phyloP scores from a whole-genome alignment of 768 basidiomycete genomes.

The Vararia minispora region DNA sequence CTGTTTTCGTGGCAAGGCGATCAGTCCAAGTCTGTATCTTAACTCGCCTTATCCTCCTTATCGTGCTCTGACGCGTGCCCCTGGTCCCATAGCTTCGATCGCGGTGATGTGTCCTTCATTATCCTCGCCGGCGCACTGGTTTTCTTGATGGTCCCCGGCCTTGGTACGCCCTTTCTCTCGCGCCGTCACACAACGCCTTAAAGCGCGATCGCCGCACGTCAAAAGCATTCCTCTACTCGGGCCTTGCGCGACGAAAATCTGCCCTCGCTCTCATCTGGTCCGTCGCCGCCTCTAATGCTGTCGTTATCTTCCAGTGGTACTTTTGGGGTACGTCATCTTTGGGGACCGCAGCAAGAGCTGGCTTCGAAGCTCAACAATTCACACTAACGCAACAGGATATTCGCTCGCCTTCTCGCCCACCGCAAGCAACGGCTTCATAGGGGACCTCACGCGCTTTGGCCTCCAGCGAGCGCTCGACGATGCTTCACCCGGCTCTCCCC shows the following conservation, averaged over 20 bases:
- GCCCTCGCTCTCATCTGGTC: conserved; percentile 69
- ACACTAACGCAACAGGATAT: too few relatives aligned
- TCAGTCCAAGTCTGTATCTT: conserved; percentile 1
- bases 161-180: conserved; percentile 31
- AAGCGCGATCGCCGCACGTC: background rate
- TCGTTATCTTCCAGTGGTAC: conserved; percentile 76
- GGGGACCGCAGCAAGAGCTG: too few relatives aligned
- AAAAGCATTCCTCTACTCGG: conserved; percentile 69
- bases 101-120: conserved; percentile 64
- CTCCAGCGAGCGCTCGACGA: conserved; percentile 57
- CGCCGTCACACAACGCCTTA: background rate
- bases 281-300: conserved; percentile 59
- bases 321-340: too few relatives aligned
- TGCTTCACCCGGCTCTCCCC: conserved; percentile 68
- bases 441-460: conserved; percentile 72
- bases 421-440: conserved; percentile 66
- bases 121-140: conserved; percentile 60
- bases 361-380: too few relatives aligned
- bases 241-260: conserved; percentile 58
- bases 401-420: conserved; percentile 74
- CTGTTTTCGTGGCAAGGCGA: background rate
- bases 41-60: background rate
- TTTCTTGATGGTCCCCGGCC: conserved; percentile 67
- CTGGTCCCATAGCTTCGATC: conserved; percentile 40
- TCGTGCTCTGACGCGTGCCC: background rate